phyloP scores from a whole-genome alignment of 257 asterid species.

The Asclepias syriaca region DNA sequence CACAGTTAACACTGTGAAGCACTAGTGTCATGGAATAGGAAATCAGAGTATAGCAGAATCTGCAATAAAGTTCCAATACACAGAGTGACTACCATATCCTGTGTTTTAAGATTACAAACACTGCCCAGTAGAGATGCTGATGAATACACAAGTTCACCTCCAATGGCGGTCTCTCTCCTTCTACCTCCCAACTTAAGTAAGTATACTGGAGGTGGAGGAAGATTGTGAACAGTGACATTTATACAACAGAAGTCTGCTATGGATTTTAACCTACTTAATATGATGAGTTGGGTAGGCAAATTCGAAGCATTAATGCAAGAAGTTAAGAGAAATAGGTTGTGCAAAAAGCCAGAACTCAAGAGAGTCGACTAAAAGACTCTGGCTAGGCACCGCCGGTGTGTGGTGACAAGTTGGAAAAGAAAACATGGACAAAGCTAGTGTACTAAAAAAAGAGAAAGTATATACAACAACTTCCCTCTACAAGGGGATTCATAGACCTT shows the following conservation, averaged over 20 bases:
- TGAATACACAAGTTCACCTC: background rate
- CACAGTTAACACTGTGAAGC: background rate
- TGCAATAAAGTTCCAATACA: background rate
- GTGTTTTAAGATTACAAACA: background rate
- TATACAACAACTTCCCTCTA: conserved; percentile 36
- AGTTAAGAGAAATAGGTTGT: background rate
- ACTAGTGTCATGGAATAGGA: background rate
- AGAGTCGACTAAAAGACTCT: conserved; percentile 23
- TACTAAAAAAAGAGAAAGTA: conserved; percentile 17
- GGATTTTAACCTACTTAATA: background rate
- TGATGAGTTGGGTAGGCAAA: background rate
- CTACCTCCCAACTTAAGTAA: background rate
- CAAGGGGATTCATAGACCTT: conserved; percentile 17
- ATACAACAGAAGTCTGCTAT: background rate
- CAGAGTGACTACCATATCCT: background rate
- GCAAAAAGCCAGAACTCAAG: conserved; percentile 35
- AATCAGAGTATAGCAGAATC: background rate
- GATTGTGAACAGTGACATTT: background rate
- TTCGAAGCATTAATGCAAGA: background rate
- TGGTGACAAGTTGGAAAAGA: conserved; percentile 12
- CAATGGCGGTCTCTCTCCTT: background rate
- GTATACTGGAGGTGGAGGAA: background rate
- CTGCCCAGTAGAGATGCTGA: background rate
- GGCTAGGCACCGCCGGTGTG: conserved; percentile 29
- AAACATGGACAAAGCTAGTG: conserved; percentile 19